Evolutionary conservation across 108 stramenopile genomes (phyloP), one percentile per base, ranked within the genome.

Genomic region (Skeletonema marinoi): DNA sequence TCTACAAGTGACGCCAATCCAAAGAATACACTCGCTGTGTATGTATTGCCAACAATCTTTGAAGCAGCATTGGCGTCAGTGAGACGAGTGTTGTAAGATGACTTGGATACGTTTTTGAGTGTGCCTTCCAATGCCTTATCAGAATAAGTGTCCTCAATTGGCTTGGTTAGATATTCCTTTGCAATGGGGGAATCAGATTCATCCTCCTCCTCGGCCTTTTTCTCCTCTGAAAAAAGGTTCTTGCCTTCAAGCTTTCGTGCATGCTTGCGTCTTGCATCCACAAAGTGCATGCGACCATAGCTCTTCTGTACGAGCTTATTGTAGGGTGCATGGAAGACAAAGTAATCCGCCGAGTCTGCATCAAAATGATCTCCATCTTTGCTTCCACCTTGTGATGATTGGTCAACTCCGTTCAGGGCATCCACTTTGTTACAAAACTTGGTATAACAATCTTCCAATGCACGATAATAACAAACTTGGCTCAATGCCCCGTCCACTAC

Each of bases 221-320:
- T 86, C 65, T 77, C 85, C 46, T 82, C 78, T 36, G 66, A 50
- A n/a, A 29, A 16, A 16, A 25, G 11, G 14, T 66, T 65, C 2
- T 36, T 56, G 13, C 46, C 59, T 30, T 68, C 51, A 12, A 54
- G 12, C 48, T 72, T 63, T 60, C 71, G 73, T n/a, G 21, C 78
- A 63, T 73, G 66, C 21, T 73, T 62, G 19, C 89, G 84, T 21
- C 90, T 71, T 33, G 96, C 93, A 86, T 99, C 98, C 51, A 93
- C 48, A 56, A 94, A 88, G 58, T 92, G 83, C 74, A 99, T 81
- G 32, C 98, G 93, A 13, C 83, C 96, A 77, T 87, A 96, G 38
- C 88, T 87, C 87, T 99, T 98, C 80, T 97, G 95, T 48, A 99
- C 98, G 66, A 99, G 84, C 82, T 99, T 99, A 82, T 98, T 98